Percentiles rank a stretch among this genome's conserved stretches.
Evolutionary conservation across 129 eudicot species (phyloP).

Genomic region (Gnaphalium uliginosum): DNA sequence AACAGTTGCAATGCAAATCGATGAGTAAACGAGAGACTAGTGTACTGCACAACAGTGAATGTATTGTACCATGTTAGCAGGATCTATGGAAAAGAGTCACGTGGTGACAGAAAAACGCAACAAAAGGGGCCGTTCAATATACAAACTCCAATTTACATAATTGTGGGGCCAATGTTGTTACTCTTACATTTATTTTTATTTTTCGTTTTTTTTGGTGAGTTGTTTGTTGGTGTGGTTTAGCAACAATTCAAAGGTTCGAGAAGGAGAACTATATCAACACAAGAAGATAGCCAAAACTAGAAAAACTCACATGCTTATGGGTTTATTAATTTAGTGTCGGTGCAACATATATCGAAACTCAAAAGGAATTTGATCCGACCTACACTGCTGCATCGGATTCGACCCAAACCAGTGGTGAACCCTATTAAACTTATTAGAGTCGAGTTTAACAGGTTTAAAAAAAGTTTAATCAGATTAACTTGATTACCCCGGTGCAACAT

Average conservation of each 20-base stretch:
- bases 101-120: background rate
- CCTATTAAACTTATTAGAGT: no score
- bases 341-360: no score
- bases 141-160: background rate
- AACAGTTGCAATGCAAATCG: background rate
- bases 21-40: background rate
- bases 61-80: constrained; percentile 4
- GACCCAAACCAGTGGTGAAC: no score
- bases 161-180: background rate
- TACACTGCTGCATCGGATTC: no score
- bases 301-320: background rate
- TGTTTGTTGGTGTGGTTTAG: background rate
- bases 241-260: background rate
- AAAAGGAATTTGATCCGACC: no score
- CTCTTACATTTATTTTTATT: background rate
- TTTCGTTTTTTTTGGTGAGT: background rate
- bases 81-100: background rate
- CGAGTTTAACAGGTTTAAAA: no score
- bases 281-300: background rate
- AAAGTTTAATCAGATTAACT: no score
- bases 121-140: background rate
- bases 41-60: background rate
- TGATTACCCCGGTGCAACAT: no score
- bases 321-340: background rate
- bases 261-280: background rate